Conservation (phyloP, 1,284 basidiomycete genomes). For the Irpex sp. region DNA sequence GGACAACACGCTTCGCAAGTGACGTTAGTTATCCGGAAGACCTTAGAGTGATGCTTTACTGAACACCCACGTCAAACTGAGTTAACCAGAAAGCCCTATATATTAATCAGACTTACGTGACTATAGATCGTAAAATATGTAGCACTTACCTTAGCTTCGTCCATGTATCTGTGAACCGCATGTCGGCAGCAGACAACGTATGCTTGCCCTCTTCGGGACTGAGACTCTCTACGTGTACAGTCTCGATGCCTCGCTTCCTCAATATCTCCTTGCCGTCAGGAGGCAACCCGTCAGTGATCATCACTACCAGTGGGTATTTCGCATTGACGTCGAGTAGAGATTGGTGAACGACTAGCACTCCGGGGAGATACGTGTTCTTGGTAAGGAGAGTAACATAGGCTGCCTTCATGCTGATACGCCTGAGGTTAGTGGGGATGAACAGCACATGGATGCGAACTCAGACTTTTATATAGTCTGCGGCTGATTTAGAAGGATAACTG, state of each 20-base stretch:
- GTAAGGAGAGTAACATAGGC: slow-evolving; percentile 71
- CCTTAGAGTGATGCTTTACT: not conserved
- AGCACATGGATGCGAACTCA: not conserved
- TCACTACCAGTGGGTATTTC: slow-evolving; percentile 78
- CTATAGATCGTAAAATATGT: not conserved
- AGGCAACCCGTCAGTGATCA: slow-evolving; percentile 68
- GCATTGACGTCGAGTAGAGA: slow-evolving; percentile 63
- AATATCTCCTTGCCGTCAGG: slow-evolving; percentile 54
- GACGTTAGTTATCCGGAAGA: slow-evolving; percentile 5
- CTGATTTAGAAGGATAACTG: not conserved
- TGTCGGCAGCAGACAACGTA: slow-evolving; percentile 48
- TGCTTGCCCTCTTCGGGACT: slow-evolving; percentile 51
- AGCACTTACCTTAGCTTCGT: slow-evolving; percentile 72
- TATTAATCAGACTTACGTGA: not conserved
- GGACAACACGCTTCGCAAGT: slow-evolving; percentile 62
- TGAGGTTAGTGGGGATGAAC: slow-evolving; percentile 3
- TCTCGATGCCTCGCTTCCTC: slow-evolving; percentile 45
- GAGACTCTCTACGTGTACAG: slow-evolving; percentile 60
- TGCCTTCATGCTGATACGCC: slow-evolving; percentile 30
- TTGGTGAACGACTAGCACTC: slow-evolving; percentile 70
- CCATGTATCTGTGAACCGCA: slow-evolving; percentile 85
- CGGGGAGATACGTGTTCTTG: slow-evolving; percentile 67
- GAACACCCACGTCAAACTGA: slow-evolving; percentile 64
- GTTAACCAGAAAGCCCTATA: slow-evolving; percentile 33
- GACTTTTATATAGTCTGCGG: not conserved